These are phyloP conservation scores for Mortierella sp. DNA, from an alignment of 371 early-diverging fungal genomes.

Conservation along the genomic window DNA sequence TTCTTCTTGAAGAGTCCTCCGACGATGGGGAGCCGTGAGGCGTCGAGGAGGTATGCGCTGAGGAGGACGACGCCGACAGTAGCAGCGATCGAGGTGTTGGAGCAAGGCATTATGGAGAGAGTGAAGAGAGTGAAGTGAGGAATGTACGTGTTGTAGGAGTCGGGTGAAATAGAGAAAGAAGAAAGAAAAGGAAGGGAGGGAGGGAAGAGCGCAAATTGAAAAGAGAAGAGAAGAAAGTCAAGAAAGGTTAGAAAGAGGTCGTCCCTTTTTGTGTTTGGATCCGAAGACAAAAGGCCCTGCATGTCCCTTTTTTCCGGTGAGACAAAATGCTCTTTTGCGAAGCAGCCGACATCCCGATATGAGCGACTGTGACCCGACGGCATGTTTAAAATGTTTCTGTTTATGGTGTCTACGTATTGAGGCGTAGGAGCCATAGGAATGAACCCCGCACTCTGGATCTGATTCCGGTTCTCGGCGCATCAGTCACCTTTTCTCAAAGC, in stretches of 20 bases:
- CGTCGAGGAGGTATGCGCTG: constrained; percentile 34
- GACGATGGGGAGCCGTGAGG: constrained; percentile 28
- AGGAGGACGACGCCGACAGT: constrained; percentile 35
- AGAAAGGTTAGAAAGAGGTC: background rate
- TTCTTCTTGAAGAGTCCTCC: constrained; percentile 30
- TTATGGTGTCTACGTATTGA: no score
- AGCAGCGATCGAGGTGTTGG: constrained; percentile 26
- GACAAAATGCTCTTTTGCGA: no score
- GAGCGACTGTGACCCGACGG: no score
- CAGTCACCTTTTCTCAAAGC: background rate
- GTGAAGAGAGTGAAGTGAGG: background rate
- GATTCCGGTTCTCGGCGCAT: background rate
- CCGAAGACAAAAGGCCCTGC: no score
- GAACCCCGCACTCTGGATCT: background rate
- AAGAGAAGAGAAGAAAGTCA: background rate
- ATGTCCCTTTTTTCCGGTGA: background rate
- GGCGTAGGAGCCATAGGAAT: no score
- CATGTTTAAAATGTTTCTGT: no score
- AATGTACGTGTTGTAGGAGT: no score
- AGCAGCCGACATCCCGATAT: no score
- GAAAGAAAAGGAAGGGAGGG: background rate
- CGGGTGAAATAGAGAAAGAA: background rate
- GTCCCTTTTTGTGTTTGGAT: no score
- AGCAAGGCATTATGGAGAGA: constrained; percentile 23
- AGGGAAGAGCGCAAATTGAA: no score